A percentile compares a stretch with the other conserved stretches of the same genome.
Conservation (phyloP, 768 basidiomycete genomes). For the Arthromyces matolae region DNA sequence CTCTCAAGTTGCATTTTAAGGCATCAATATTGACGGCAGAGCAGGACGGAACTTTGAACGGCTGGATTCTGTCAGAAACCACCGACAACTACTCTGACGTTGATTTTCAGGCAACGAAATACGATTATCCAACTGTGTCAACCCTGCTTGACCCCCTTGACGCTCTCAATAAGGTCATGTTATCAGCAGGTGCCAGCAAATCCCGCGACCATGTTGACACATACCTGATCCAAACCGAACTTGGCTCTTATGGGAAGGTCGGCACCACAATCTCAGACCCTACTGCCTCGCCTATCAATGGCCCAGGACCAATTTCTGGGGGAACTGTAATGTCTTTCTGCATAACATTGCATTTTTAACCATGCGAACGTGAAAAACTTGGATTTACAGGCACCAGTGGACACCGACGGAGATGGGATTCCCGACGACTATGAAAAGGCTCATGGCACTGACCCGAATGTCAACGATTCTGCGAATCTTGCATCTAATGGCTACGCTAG, state of each 20-base stretch:
- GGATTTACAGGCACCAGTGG: slow-evolving; percentile 20
- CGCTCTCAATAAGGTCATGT: slow-evolving; percentile 25
- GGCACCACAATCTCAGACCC: slow-evolving; percentile 30
- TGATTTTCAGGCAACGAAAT: slow-evolving; percentile 28
- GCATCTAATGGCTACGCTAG: slow-evolving; percentile 34
- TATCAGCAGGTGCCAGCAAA: slow-evolving; percentile 30
- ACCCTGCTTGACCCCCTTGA: slow-evolving; percentile 28
- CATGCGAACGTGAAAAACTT: not conserved
- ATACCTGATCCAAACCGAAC: slow-evolving; percentile 30
- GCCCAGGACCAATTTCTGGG: slow-evolving; percentile 28
- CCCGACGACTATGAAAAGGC: slow-evolving; percentile 31
- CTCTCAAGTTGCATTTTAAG: not conserved
- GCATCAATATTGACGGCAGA: not conserved
- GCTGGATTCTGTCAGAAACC: slow-evolving; percentile 23
- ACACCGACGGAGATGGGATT: slow-evolving; percentile 31
- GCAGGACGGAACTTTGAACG: slow-evolving; percentile 28
- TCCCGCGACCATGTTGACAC: slow-evolving; percentile 30
- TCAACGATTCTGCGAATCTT: slow-evolving; percentile 27
- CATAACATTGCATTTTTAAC: not conserved
- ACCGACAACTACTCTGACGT: slow-evolving; percentile 30
- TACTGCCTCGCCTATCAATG: slow-evolving; percentile 25
- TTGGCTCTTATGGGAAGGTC: slow-evolving; percentile 30
- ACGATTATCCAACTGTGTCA: slow-evolving; percentile 28
- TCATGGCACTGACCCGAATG: slow-evolving; percentile 28
- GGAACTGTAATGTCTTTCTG: slow-evolving; percentile 22